Conservation (phyloP, 78 protist species). For the Speleostelium caveatum region DNA sequence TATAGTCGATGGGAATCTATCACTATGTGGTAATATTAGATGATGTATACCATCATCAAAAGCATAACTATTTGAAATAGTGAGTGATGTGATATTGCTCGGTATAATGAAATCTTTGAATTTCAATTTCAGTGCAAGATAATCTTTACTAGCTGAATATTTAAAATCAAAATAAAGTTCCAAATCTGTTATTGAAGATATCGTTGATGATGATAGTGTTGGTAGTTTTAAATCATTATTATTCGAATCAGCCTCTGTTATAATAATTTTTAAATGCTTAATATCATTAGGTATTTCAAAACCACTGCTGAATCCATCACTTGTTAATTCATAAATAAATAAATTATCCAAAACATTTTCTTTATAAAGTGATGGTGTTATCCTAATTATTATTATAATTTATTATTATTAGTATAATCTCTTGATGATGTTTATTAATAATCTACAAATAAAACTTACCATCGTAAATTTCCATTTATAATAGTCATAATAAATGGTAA, state of each 20-base stretch:
- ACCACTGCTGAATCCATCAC: background rate
- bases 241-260: background rate
- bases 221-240: background rate
- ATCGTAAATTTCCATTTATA: background rate
- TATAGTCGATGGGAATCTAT: background rate
- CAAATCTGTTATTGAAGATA: background rate
- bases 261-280: too few species aligned
- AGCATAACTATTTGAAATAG: background rate
- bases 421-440: background rate
- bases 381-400: too few species aligned
- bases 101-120: background rate
- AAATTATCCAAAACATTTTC: background rate
- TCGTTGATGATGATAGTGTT: background rate
- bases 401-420: background rate
- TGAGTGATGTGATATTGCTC: background rate
- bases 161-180: background rate
- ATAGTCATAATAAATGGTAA: background rate
- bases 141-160: background rate
- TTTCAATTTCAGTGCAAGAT: background rate
- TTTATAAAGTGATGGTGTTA: background rate
- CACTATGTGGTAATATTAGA: background rate
- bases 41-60: background rate
- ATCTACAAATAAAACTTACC: background rate
- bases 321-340: background rate
- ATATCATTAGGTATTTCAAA: background rate